A percentile compares a stretch with the other conserved stretches of the same genome.
phyloP scores from a whole-genome alignment of 805 yeast species.

The Crinitomyces ghanaensis region DNA sequence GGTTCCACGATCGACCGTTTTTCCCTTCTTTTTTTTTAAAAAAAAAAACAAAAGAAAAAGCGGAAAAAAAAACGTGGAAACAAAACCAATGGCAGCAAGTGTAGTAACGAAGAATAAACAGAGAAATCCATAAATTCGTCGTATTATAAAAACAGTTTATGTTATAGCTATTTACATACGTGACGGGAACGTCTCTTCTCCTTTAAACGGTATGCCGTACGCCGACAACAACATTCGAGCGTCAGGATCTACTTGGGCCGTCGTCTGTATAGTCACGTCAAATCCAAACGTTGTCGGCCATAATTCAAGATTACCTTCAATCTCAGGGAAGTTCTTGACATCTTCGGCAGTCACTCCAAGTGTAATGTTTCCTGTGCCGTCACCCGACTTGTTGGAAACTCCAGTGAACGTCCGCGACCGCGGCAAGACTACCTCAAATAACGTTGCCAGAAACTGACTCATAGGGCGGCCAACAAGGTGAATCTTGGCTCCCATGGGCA shows the following conservation, averaged over 20 bases:
- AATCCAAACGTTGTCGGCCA: conserved; percentile 84
- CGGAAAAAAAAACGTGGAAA: neutral
- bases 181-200: conserved; percentile 32
- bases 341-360: conserved; percentile 74
- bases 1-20: too few relatives aligned
- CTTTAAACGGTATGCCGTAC: conserved; percentile 67
- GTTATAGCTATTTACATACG: conserved; percentile 8
- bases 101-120: too few relatives aligned
- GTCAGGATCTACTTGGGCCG: conserved; percentile 81
- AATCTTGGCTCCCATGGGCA: conserved; percentile 83
- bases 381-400: conserved; percentile 66
- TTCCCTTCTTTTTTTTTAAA: too few relatives aligned
- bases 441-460: conserved; percentile 73
- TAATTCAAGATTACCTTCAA: conserved; percentile 77
- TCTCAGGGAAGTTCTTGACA: conserved; percentile 80
- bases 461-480: conserved; percentile 68
- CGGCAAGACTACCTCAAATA: conserved; percentile 88
- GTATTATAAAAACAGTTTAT: too few relatives aligned
- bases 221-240: conserved; percentile 79
- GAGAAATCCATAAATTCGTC: too few relatives aligned
- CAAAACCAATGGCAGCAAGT: too few relatives aligned
- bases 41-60: conserved; percentile 1
- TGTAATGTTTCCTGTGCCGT: conserved; percentile 71
- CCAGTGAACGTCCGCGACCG: conserved; percentile 83
- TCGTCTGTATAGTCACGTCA: conserved; percentile 73